Base-by-base conservation (phyloP, 306 rosid genomes). In the Erythrophleum fordii region DNA sequence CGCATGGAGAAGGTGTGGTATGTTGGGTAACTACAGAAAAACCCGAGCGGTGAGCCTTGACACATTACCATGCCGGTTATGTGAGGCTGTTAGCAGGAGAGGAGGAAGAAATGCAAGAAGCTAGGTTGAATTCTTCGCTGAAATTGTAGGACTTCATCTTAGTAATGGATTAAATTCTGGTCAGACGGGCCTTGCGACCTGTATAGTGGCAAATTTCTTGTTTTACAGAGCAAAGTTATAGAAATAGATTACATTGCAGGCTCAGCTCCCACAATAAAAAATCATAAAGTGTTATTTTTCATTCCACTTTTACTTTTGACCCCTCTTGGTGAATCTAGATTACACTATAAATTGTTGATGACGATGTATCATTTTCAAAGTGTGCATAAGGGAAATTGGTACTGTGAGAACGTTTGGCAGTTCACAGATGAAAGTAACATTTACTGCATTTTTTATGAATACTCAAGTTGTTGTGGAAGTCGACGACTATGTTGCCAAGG, bases 1-100 rank as follows among this genome's bases (percentile, higher is more conserved):
- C 53, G 99, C 94, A 35, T 96, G 99, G 99, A 87, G 99, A 89
- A 83, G 99, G 88, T 96, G 98, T 1, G 93, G 98, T 4, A 84
- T 87, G 0, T 44, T 92, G 7, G 93, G 91, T 31, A 93, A 87
- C 86, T 96, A 96, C 39, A 70, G 82, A 16, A 92, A 85, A 80
- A 90, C 98, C 26, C 93, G 98, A 26, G 87, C 97, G 0, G 0
- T 86, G 83, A 93, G 99, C 84, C 95, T 96, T 2, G 99, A 96
- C 89, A 89, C 98, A 0, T 77, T 93, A 80, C 99, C 99, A 0
- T 96, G 99, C 65, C 91, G 99, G 46, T 81, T 93, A 35, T 96
- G 99, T 18, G 88, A 89, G 70, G 90, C 88, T 29, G 89, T 93
- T 46, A 86, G 97, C 88, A 89, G 87, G 83, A 89, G 77, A 83